Evolutionary conservation across 257 asterid genomes (phyloP).

Genomic region (Scutellaria galericulata): DNA sequence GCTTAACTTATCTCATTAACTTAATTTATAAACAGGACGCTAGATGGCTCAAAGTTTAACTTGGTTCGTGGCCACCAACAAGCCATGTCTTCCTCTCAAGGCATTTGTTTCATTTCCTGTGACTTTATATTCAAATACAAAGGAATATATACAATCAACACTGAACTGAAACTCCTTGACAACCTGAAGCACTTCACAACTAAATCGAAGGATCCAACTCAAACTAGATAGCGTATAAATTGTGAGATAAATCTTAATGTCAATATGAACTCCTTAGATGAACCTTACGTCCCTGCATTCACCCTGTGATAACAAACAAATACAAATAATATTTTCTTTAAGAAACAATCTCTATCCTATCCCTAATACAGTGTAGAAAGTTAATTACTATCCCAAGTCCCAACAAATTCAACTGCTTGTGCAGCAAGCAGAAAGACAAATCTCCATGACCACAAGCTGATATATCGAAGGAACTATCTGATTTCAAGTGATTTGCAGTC

Average conservation of each 20-base stretch:
- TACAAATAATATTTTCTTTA: neutral
- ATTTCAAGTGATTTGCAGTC: neutral
- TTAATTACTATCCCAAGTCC: conserved; percentile 3
- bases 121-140: conserved; percentile 9
- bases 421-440: conserved; percentile 19
- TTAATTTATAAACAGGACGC: neutral
- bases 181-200: neutral
- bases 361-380: neutral
- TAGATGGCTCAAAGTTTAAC: neutral
- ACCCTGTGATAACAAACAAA: neutral
- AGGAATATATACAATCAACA: neutral
- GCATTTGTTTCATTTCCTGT: conserved; percentile 5
- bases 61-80: conserved; percentile 2
- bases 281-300: neutral
- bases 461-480: neutral
- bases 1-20: conserved; percentile 12
- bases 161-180: neutral
- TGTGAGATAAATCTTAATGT: neutral
- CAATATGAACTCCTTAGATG: conserved; percentile 23
- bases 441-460: conserved; percentile 13
- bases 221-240: neutral
- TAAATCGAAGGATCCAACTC: conserved; percentile 11
- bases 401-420: conserved; percentile 24
- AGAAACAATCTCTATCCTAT: conserved; percentile 7
- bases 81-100: conserved; percentile 11